Evolutionary conservation across 1,139 yeast species (phyloP).

Genomic region (Yamadazyma triangularis): DNA sequence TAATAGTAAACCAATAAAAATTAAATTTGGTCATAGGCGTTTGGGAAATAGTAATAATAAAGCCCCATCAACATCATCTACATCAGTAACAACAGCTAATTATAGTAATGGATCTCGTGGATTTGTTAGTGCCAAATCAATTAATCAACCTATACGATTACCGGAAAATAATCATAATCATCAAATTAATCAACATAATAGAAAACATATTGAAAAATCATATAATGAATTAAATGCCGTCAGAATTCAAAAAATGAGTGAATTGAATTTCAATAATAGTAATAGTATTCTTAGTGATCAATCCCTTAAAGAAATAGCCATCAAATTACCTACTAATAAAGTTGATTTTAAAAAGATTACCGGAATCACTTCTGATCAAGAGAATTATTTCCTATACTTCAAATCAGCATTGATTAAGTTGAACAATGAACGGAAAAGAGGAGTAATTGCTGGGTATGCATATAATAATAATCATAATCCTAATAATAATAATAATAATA

Average conservation of each 20-base stretch:
- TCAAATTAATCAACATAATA: conserved; percentile 11
- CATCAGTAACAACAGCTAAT: not conserved
- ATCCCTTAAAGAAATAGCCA: conserved; percentile 52
- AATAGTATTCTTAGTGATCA: conserved; percentile 45
- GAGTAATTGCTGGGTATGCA: not conserved
- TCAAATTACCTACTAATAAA: conserved; percentile 49
- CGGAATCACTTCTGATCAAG: conserved; percentile 35
- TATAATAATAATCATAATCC: no score
- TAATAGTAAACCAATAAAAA: conserved; percentile 40
- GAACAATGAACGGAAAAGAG: conserved; percentile 18
- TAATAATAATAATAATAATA: conserved; percentile 1
- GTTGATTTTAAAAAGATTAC: conserved; percentile 44
- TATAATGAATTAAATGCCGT: conserved; percentile 41
- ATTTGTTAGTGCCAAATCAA: conserved; percentile 13
- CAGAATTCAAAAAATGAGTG: conserved; percentile 41
- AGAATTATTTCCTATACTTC: conserved; percentile 43
- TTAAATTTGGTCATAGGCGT: conserved; percentile 19
- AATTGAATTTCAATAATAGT: conserved; percentile 33
- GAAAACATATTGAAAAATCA: conserved; percentile 32
- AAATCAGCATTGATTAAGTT: conserved; percentile 38
- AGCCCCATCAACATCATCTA: not conserved
- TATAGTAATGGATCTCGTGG: conserved; percentile 3
- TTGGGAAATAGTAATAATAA: not conserved
- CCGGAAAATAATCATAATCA: conserved; percentile 14
- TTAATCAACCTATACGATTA: conserved; percentile 13